These are phyloP conservation scores for Colletotrichum scovillei DNA, from an alignment of 2,329 filamentous ascomycete genomes.

Conservation along the genomic window DNA sequence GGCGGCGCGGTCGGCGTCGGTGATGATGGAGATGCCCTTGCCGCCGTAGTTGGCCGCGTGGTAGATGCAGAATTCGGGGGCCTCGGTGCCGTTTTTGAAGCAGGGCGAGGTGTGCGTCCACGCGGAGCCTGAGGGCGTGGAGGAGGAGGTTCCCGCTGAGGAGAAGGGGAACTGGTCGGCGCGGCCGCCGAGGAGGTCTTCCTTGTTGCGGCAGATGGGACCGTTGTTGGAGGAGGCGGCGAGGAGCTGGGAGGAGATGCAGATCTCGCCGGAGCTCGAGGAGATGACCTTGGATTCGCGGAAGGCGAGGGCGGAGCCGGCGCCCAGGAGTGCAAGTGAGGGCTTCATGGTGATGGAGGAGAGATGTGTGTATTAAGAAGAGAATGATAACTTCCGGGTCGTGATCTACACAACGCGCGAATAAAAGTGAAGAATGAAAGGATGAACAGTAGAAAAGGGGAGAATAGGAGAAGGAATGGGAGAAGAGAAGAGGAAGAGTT, in stretches of 20 bases:
- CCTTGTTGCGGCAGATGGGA: slow-evolving; percentile 37
- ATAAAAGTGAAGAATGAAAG: neutral
- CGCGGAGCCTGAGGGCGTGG: neutral
- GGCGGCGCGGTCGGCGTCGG: slow-evolving; percentile 46
- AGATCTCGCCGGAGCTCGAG: slow-evolving; percentile 29
- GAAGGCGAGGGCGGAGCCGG: slow-evolving; percentile 22
- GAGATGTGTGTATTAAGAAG: neutral
- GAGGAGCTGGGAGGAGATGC: slow-evolving; percentile 35
- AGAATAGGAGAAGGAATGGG: neutral
- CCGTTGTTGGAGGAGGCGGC: slow-evolving; percentile 28
- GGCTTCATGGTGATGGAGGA: slow-evolving; percentile 25
- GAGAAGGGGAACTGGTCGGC: slow-evolving; percentile 13
- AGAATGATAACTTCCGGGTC: neutral
- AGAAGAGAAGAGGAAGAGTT: neutral
- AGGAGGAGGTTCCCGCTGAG: neutral
- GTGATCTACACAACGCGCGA: slow-evolving; percentile 30
- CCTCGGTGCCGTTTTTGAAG: slow-evolving; percentile 32
- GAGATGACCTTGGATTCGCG: slow-evolving; percentile 33
- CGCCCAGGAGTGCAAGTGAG: slow-evolving; percentile 17
- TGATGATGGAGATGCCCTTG: slow-evolving; percentile 53
- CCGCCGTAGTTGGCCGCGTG: slow-evolving; percentile 48
- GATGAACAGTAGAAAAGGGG: neutral
- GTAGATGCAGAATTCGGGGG: slow-evolving; percentile 47
- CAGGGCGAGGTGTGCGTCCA: slow-evolving; percentile 29
- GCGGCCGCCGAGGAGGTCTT: slow-evolving; percentile 28